Base-by-base conservation (phyloP, 345 rosid species). In the Tarenaya hassleriana region DNA sequence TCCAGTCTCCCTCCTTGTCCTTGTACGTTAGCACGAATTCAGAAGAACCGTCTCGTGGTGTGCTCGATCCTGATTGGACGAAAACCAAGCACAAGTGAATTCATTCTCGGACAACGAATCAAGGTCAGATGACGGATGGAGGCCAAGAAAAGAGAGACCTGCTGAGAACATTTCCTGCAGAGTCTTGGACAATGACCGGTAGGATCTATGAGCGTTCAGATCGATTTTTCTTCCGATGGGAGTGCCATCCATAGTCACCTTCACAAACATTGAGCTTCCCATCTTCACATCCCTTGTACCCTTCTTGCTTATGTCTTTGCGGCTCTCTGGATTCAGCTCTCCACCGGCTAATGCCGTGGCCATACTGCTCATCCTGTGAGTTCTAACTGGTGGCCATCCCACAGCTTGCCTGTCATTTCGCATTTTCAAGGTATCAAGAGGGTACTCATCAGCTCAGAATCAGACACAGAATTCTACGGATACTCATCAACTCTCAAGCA, bases 1-100 rank as follows among this genome's bases (percentile, higher is more conserved):
- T 87, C 96, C 96, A 86, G 70, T 91, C 98, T 44, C 96, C 98
- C 0, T 91, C 98, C 67, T 77, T 87, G 63, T 91, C 98, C 74
- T 91, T 86, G n/a, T 82, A 91, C 15, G 95, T 78, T 37, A 87
- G 78, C 59, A 81, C 82, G 66, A 80, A 87, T 40, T 79, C 92
- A 24, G 83, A 82, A 53, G 86, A 84, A 21, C 84, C 94, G 65
- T 81, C 82, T 61, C 80, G 77, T 69, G 82, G 72, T n/a, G n/a
- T n/a, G 74, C 85, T 48, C 52, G 63, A 41, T 35, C 51, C 54
- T 70, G 66, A 40, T 24, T 24, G 29, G 3, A 24, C 5, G 5
- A 24, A 24, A 24, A 24, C n/a, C n/a, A n/a, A n/a, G n/a, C n/a
- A n/a, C n/a, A n/a, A n/a, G n/a, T n/a, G n/a, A n/a, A n/a, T n/a